Evolutionary conservation across 2,329 filamentous ascomycete species (phyloP), one percentile per base, ranked within the genome.

Genomic region (Aureobasidium subglaciale): DNA sequence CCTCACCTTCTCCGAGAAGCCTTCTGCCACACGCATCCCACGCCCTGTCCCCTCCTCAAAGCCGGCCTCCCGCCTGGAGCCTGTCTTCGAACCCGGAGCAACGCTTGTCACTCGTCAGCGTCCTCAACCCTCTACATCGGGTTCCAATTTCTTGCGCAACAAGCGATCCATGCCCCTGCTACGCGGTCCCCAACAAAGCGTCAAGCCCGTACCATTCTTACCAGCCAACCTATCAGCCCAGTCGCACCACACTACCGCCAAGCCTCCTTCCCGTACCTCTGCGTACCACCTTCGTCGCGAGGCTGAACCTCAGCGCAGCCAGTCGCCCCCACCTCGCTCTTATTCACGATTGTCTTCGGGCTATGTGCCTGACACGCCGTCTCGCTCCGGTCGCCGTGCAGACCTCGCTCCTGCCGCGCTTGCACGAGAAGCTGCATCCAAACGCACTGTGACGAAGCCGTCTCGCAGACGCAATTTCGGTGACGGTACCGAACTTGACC

Each of bases 401-500:
- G 67, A 77, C 54, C 62, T 76, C 55, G 77, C 76, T 49, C 73
- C 78, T 25, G 76, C 79, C 53, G 70, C 75, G 18, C 66, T 80
- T 27, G 70, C 75, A 49, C 71, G 74, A 42, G 73, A 77, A 58
- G 78, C 81, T 54, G 75, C 79, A 48, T 73, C 78, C 6, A 87
- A 86, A 75, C 83, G 86, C 61, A 84, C 86, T 43, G 73, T 95
- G 58, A 91, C 82, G 60, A 87, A 85, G 68, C 90, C 90, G 3
- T 78, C 82, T 32, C 78, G 83, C 37, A 77, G 78, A 58, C 80
- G 84, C 42, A 83, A 88, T 64, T 99, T 95, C 72, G 93, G 93
- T 11, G 90, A 96, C 69, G 93, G 93, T 15, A 87, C 86, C 58
- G 93, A 99, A 70, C 78, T 99, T 30, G 92, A 97, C 63, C 84